A percentile compares a stretch with the other conserved stretches of the same genome.
Conservation (phyloP, 306 rosid genomes). For the Gastrolobium villosum region DNA sequence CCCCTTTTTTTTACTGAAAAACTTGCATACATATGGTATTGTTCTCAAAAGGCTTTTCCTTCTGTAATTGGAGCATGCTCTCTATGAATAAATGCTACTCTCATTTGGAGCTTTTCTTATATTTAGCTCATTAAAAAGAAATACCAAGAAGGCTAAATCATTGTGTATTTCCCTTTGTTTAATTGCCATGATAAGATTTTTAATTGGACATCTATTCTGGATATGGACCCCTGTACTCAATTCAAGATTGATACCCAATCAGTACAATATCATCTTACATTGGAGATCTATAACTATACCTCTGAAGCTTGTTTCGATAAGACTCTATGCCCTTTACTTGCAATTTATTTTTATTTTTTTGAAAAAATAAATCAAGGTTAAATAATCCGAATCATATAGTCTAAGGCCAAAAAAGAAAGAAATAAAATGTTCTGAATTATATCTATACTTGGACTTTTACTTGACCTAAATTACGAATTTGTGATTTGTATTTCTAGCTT, state of each 20-base stretch:
- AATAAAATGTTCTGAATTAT: neutral
- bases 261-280: neutral
- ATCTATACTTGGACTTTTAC: neutral
- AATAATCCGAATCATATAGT: slow-evolving; percentile 8
- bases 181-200: slow-evolving; percentile 4
- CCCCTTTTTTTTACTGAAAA: neutral
- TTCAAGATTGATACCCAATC: slow-evolving; percentile 23
- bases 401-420: neutral
- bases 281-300: neutral
- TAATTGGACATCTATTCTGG: neutral
- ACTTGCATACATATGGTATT: slow-evolving; percentile 44
- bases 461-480: neutral
- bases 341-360: no score
- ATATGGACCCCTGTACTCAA: neutral
- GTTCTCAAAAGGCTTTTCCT: slow-evolving; percentile 51
- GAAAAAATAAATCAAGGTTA: neutral
- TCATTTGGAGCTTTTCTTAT: slow-evolving; percentile 40
- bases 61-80: slow-evolving; percentile 52
- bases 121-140: neutral
- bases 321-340: no score
- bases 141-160: neutral
- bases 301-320: neutral
- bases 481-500: slow-evolving; percentile 6
- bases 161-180: neutral
- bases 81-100: slow-evolving; percentile 47